Evolutionary conservation across 768 basidiomycete species (phyloP).

Genomic region (Macrolepiota fuliginosa): DNA sequence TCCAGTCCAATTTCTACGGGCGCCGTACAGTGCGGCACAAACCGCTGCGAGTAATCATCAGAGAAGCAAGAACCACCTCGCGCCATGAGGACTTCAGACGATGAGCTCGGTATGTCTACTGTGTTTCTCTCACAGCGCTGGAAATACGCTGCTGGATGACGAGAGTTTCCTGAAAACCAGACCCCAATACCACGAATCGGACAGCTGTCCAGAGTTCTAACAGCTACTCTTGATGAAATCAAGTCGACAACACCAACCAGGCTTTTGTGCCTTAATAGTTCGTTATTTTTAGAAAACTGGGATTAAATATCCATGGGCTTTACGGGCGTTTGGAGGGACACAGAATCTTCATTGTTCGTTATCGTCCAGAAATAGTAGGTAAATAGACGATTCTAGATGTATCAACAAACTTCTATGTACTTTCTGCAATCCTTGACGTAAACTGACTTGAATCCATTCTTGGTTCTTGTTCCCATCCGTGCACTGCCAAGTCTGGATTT

Average conservation of each 20-base stretch:
- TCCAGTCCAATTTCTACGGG: neutral
- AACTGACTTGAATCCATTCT: slow-evolving; percentile 12
- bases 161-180: neutral
- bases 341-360: neutral
- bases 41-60: neutral
- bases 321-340: neutral
- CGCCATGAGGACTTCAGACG: neutral
- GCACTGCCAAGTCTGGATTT: slow-evolving; percentile 19
- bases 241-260: neutral
- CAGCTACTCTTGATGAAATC: neutral
- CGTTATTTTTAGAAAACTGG: neutral
- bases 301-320: neutral
- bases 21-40: neutral
- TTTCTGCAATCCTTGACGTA: neutral
- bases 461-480: slow-evolving; percentile 17
- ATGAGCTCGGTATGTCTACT: neutral
- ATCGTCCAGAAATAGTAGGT: neutral
- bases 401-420: no score
- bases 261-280: neutral
- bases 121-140: slow-evolving; percentile 1
- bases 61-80: neutral
- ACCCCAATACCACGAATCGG: no score
- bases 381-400: neutral
- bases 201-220: neutral
- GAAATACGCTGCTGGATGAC: neutral